Evolutionary conservation across 805 yeast species (phyloP).

Genomic region (Kuraishia borneana): DNA sequence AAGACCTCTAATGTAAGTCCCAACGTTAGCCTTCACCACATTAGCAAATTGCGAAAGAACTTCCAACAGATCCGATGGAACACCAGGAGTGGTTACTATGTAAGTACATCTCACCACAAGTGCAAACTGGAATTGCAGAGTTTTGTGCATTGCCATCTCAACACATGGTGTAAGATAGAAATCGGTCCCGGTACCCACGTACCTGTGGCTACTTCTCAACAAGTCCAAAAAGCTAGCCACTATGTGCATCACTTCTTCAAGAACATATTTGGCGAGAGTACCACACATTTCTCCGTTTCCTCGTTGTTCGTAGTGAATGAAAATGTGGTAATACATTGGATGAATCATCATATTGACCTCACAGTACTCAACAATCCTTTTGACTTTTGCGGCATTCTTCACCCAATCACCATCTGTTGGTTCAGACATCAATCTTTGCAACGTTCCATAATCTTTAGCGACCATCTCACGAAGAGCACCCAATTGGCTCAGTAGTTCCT

Average conservation of each 20-base stretch:
- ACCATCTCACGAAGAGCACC: conserved; percentile 25
- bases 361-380: conserved; percentile 11
- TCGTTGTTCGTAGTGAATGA: conserved; percentile 23
- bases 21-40: conserved; percentile 26
- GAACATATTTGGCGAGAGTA: conserved; percentile 24
- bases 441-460: conserved; percentile 18
- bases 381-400: conserved; percentile 12
- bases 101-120: conserved; percentile 18
- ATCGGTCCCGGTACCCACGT: conserved; percentile 25
- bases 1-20: conserved; percentile 25
- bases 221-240: conserved; percentile 24
- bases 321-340: conserved; percentile 29
- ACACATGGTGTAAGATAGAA: conserved; percentile 23
- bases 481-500: conserved; percentile 22
- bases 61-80: conserved; percentile 6
- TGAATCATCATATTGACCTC: conserved; percentile 22
- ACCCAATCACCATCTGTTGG: conserved; percentile 10
- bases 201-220: conserved; percentile 16
- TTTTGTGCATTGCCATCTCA: conserved; percentile 26
- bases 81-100: no score
- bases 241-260: conserved; percentile 19
- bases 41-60: conserved; percentile 13
- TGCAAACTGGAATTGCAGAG: conserved; percentile 17
- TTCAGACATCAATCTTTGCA: conserved; percentile 15
- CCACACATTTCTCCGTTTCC: conserved; percentile 23